These are phyloP conservation scores for Moricandia arvensis DNA, from an alignment of 345 rosid genomes.

Conservation along the genomic window DNA sequence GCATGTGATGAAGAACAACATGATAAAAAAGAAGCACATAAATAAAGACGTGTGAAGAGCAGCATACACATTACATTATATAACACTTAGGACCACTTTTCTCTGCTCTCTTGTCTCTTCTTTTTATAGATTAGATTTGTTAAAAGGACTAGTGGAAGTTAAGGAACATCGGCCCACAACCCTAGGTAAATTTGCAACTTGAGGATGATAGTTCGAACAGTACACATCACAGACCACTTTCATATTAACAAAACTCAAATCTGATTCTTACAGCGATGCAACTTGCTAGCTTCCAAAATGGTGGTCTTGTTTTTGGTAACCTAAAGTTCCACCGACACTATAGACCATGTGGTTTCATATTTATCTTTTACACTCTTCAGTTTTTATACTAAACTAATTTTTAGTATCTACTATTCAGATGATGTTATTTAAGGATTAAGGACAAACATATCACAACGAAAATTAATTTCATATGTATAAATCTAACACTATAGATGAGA, in stretches of 20 bases:
- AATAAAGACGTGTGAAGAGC: slow-evolving; percentile 62
- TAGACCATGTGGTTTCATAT: slow-evolving; percentile 22
- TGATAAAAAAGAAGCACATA: slow-evolving; percentile 58
- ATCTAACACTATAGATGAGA: slow-evolving; percentile 42
- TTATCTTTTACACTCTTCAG: not conserved
- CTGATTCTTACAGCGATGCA: slow-evolving; percentile 22
- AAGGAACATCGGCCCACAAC: slow-evolving; percentile 84
- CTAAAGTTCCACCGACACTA: slow-evolving; percentile 21
- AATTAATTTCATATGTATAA: not conserved
- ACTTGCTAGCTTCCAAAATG: not conserved
- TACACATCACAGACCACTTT: slow-evolving; percentile 36
- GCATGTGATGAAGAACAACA: slow-evolving; percentile 72
- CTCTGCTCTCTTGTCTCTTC: slow-evolving; percentile 24
- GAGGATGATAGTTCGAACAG: slow-evolving; percentile 71
- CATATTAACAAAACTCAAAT: slow-evolving; percentile 8
- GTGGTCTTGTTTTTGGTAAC: slow-evolving; percentile 18
- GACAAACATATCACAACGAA: slow-evolving; percentile 38
- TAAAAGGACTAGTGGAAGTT: slow-evolving; percentile 56
- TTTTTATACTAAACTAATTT: not conserved
- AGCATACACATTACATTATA: slow-evolving; percentile 44
- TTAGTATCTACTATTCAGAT: not conserved
- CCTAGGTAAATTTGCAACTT: slow-evolving; percentile 53
- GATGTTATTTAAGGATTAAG: not conserved
- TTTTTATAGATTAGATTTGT: slow-evolving; percentile 27
- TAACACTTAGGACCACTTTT: slow-evolving; percentile 67